These are phyloP conservation scores for Jatropha multifida DNA, from an alignment of 441 rosid genomes.

Conservation along the genomic window DNA sequence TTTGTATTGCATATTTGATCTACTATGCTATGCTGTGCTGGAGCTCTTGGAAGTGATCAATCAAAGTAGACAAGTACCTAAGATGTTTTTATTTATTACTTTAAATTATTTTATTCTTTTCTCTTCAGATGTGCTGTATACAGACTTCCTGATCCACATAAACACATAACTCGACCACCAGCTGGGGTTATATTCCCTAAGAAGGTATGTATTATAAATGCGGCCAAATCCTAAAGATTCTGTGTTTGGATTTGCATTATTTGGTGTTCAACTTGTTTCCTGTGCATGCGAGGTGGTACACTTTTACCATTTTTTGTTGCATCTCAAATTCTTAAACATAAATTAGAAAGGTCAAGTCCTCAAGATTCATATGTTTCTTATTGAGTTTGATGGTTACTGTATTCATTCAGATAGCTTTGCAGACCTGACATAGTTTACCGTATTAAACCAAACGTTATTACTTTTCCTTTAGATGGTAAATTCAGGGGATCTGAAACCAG, in stretches of 20 bases:
- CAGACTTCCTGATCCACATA: conserved; percentile 71
- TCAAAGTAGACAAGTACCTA: not conserved
- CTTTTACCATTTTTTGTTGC: not conserved
- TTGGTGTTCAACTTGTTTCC: not conserved
- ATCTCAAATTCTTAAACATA: not conserved
- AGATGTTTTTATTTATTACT: not conserved
- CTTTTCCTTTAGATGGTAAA: conserved; percentile 50
- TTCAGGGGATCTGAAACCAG: conserved; percentile 59
- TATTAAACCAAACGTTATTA: not conserved
- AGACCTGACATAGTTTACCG: not conserved
- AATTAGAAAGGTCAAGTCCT: not conserved
- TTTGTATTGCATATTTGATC: not conserved
- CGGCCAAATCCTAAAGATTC: not conserved
- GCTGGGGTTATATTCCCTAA: conserved; percentile 65
- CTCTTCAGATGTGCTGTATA: conserved; percentile 73
- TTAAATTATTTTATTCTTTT: not conserved
- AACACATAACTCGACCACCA: conserved; percentile 59
- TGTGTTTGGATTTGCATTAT: not conserved
- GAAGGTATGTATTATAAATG: conserved; percentile 45
- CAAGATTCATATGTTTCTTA: not conserved
- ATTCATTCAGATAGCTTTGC: not conserved
- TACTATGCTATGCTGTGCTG: not conserved
- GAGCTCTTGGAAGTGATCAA: conserved; percentile 1
- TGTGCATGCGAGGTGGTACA: not conserved
- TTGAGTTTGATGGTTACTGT: not conserved